phyloP scores from a whole-genome alignment of 2,329 filamentous ascomycete species.

The Trichoderma sp. region DNA sequence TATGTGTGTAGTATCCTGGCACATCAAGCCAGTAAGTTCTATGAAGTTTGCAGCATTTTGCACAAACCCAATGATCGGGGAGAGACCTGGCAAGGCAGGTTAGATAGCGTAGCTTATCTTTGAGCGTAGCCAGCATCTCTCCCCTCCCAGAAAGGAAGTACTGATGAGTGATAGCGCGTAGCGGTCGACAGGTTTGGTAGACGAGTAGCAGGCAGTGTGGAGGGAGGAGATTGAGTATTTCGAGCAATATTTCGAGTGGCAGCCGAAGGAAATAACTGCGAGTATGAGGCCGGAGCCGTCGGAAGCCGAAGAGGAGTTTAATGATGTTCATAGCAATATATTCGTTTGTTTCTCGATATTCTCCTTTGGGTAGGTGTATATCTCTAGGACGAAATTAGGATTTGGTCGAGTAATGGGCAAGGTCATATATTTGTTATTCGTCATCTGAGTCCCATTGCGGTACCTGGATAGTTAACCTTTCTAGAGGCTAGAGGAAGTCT shows the following conservation, averaged over 20 bases:
- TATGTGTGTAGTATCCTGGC: background rate
- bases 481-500: too few relatives aligned
- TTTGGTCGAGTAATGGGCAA: too few relatives aligned
- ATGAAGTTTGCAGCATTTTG: background rate
- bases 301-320: background rate
- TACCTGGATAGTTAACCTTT: too few relatives aligned
- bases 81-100: background rate
- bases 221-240: background rate
- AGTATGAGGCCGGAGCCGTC: background rate
- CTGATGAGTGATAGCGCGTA: background rate
- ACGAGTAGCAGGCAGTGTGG: background rate
- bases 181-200: background rate
- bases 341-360: too few relatives aligned
- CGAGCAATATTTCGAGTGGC: background rate
- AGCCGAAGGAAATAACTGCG: background rate
- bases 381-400: too few relatives aligned
- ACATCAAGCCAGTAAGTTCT: background rate
- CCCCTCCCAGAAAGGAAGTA: background rate
- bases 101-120: conserved; percentile 1
- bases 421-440: too few relatives aligned
- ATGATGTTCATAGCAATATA: background rate
- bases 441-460: too few relatives aligned
- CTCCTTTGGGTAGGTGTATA: too few relatives aligned
- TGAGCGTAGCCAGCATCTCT: background rate
- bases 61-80: conserved; percentile 11